Conservation (phyloP, 78 protist species). For the Dictyostelium intermedium region DNA sequence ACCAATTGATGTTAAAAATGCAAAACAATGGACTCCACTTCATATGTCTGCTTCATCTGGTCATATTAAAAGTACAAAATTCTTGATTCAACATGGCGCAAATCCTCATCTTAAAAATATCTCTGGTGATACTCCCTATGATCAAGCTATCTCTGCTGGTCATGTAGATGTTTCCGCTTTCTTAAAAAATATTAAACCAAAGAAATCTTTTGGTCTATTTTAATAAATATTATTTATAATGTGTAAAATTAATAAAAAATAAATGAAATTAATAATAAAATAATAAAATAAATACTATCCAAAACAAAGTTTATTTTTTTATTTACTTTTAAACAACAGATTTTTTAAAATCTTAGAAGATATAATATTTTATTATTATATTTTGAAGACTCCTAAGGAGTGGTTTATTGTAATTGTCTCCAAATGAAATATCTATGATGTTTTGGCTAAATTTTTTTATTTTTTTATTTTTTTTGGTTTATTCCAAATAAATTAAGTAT, state of each 20-base stretch:
- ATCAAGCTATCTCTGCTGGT: conserved; percentile 47
- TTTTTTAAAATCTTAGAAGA: no score
- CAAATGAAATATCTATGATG: no score
- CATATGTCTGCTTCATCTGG: conserved; percentile 72
- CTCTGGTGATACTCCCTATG: conserved; percentile 62
- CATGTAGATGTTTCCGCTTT: conserved; percentile 46
- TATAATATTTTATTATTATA: no score
- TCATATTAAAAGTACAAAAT: conserved; percentile 37
- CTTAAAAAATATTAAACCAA: conserved; percentile 65
- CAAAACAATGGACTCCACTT: conserved; percentile 77
- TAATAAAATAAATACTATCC: not conserved
- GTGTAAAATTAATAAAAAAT: not conserved
- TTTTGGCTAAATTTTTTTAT: no score
- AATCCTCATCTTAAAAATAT: conserved; percentile 71
- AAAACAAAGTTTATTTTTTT: no score
- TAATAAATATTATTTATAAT: not conserved
- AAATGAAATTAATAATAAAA: not conserved
- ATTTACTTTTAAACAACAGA: no score
- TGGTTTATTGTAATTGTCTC: no score
- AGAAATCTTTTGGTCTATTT: conserved; percentile 26
- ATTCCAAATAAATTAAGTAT: no score
- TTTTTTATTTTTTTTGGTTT: no score
- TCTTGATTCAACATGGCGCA: conserved; percentile 54
- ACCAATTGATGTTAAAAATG: conserved; percentile 41
- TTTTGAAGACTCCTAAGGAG: no score